Conservation (phyloP, 768 basidiomycete genomes). For the Hericium alpestre region DNA sequence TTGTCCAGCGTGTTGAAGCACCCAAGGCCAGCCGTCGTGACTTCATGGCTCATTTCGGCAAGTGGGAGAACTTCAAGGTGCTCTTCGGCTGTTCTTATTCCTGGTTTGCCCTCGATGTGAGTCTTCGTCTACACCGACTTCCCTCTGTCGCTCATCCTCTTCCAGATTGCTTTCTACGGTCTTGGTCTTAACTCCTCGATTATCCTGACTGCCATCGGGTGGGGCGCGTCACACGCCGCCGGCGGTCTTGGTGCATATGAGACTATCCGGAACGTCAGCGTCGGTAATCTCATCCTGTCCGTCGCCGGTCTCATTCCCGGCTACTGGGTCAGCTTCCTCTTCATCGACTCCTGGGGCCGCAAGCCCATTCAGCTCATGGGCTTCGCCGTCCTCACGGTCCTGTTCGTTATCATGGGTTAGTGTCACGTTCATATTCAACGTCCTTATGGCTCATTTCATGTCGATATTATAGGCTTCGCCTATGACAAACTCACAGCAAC, state of each 20-base stretch:
- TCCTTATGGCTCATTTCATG: neutral
- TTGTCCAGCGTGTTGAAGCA: conserved; percentile 49
- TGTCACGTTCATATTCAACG: neutral
- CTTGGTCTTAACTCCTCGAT: conserved; percentile 75
- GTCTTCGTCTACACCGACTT: conserved; percentile 25
- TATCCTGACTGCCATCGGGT: conserved; percentile 67
- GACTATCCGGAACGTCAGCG: conserved; percentile 49
- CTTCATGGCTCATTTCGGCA: conserved; percentile 56
- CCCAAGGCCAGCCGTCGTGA: conserved; percentile 62
- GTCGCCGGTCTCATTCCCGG: conserved; percentile 76
- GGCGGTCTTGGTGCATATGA: conserved; percentile 30
- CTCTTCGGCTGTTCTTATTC: conserved; percentile 70
- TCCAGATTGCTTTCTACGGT: conserved; percentile 78
- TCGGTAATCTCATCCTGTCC: conserved; percentile 71
- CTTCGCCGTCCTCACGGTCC: conserved; percentile 51
- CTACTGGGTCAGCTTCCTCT: conserved; percentile 52
- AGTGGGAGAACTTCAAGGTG: conserved; percentile 72
- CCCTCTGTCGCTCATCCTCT: neutral
- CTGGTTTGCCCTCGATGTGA: conserved; percentile 81
- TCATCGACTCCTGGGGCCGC: conserved; percentile 74
- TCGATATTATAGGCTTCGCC: conserved; percentile 41
- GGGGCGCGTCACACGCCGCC: conserved; percentile 37
- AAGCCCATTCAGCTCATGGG: conserved; percentile 78
- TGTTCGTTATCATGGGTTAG: conserved; percentile 64
- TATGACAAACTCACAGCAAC: conserved; percentile 47